Conservation (phyloP, 2,329 filamentous ascomycete genomes). For the Kalmusia sp. region DNA sequence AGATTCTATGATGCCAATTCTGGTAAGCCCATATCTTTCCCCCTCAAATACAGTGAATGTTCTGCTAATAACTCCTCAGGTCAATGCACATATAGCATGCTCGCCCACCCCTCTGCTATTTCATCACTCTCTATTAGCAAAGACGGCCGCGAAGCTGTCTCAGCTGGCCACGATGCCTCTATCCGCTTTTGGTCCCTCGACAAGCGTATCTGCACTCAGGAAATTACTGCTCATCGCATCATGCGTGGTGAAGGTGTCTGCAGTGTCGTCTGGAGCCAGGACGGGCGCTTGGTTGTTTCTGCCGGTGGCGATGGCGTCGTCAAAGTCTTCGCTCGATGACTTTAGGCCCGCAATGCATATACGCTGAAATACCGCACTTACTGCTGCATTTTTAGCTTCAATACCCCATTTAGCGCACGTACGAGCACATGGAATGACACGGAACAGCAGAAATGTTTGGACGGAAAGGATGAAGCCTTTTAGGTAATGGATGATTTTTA, state of each 20-base stretch:
- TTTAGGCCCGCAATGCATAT: background rate
- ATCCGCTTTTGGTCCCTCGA: conserved; percentile 97
- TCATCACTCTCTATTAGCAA: conserved; percentile 90
- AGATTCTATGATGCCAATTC: conserved; percentile 98
- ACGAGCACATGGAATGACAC: conserved; percentile 11
- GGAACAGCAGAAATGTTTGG: background rate
- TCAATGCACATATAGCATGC: conserved; percentile 99
- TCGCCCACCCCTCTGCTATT: conserved; percentile 92
- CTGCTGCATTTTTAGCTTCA: conserved; percentile 9
- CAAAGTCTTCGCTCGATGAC: conserved; percentile 74
- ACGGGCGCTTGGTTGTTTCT: conserved; percentile 92
- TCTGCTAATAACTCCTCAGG: conserved; percentile 61
- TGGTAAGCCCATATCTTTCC: conserved; percentile 76
- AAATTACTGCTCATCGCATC: conserved; percentile 88
- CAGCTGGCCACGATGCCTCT: conserved; percentile 92
- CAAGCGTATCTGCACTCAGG: conserved; percentile 93
- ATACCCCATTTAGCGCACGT: conserved; percentile 17
- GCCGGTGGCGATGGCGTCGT: conserved; percentile 94
- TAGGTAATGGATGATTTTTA: conserved; percentile 9
- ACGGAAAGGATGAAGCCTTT: background rate
- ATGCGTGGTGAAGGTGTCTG: conserved; percentile 98
- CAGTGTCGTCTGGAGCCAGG: conserved; percentile 92
- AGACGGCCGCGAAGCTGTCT: conserved; percentile 92
- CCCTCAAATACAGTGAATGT: background rate
- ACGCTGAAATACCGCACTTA: conserved; percentile 5